These are phyloP conservation scores for Cryptosporidium baileyi DNA, from an alignment of 169 alveolate genomes.

Conservation along the genomic window DNA sequence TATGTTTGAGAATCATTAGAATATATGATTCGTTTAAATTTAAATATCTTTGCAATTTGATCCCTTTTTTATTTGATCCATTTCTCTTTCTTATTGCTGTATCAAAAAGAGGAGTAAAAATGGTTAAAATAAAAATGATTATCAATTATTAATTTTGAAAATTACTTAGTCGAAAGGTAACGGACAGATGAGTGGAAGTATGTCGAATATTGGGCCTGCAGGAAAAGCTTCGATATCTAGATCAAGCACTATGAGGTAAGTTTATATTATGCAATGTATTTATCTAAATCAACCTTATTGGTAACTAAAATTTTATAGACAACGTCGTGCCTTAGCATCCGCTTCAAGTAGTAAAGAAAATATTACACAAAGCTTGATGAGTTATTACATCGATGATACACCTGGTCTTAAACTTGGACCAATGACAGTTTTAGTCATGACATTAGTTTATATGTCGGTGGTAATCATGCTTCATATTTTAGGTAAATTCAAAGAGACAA, in stretches of 20 bases:
- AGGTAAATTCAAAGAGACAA: conserved; percentile 64
- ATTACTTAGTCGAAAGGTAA: conserved; percentile 12
- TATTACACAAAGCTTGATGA: conserved; percentile 51
- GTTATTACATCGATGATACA: conserved; percentile 67
- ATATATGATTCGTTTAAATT: no score
- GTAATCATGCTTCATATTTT: conserved; percentile 69
- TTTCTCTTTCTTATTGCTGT: no score
- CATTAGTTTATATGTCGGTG: conserved; percentile 71
- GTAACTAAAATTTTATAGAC: not conserved
- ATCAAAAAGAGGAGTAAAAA: no score
- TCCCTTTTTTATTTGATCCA: no score
- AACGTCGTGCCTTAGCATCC: conserved; percentile 69
- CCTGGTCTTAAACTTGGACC: conserved; percentile 73
- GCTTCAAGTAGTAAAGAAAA: conserved; percentile 31
- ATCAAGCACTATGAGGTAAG: conserved; percentile 68
- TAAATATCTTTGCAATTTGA: no score
- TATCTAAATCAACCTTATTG: not conserved
- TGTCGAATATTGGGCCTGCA: conserved; percentile 30
- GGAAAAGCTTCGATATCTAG: conserved; percentile 40
- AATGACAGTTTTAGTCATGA: conserved; percentile 69
- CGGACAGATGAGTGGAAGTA: not conserved
- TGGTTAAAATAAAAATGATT: no score
- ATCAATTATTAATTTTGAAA: no score
- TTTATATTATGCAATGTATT: not conserved
- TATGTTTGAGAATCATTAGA: no score